Percentiles rank a stretch among this genome's conserved stretches.
Evolutionary conservation across 352 stramenopile species (phyloP).

Genomic region (Peronosclerospora sorghi): DNA sequence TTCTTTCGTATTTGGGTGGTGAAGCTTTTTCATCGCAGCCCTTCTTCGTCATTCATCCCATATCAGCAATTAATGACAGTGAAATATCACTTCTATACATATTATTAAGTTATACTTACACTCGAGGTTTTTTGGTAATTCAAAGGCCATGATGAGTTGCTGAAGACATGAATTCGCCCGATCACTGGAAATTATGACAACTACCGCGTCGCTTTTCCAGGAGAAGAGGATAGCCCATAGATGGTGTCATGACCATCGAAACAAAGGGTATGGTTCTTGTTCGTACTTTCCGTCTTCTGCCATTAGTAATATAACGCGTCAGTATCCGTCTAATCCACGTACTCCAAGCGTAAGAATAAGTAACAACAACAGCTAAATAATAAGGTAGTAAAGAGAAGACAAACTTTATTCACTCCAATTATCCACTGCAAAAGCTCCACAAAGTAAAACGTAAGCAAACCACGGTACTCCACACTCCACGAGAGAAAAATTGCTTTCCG

Average conservation of each 20-base stretch:
- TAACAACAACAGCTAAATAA: too few species aligned
- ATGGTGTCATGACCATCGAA: conserved; percentile 74
- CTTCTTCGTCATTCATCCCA: conserved; percentile 16
- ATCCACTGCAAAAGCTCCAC: too few species aligned
- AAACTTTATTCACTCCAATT: too few species aligned
- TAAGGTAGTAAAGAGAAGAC: too few species aligned
- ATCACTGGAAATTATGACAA: conserved; percentile 83
- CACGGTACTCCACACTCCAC: too few species aligned
- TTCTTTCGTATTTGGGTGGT: conserved; percentile 61
- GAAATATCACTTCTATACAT: background rate
- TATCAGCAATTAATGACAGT: background rate
- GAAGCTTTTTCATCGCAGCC: conserved; percentile 57
- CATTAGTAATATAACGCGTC: too few species aligned
- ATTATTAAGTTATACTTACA: conserved; percentile 18
- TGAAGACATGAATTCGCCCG: conserved; percentile 52
- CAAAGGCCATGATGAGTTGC: conserved; percentile 30
- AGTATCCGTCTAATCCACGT: too few species aligned
- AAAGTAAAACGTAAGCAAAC: too few species aligned
- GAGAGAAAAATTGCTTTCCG: too few species aligned
- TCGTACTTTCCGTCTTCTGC: too few species aligned
- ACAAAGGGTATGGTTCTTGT: background rate
- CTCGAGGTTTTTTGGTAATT: conserved; percentile 33
- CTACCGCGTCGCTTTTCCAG: conserved; percentile 78
- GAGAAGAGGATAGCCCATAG: conserved; percentile 84
- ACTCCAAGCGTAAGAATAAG: too few species aligned